Percentiles rank a stretch among this genome's conserved stretches.
Evolutionary conservation across 331 rosid species (phyloP).

Genomic region (Saraca asoca): DNA sequence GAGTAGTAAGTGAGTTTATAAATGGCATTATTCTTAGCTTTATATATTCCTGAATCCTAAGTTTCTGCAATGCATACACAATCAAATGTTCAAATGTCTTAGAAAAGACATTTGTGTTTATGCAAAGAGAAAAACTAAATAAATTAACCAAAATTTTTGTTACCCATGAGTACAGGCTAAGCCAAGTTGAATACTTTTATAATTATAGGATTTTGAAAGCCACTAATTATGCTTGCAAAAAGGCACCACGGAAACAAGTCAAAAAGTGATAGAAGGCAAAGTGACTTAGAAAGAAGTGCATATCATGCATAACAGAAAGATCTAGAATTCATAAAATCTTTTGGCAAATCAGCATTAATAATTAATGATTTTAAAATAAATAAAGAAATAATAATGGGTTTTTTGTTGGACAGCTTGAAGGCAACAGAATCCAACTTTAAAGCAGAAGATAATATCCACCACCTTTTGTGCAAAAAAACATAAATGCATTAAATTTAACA

Average conservation of each 20-base stretch:
- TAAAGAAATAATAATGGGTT: conserved; percentile 30
- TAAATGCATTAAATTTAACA: conserved; percentile 36
- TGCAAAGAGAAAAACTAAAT: too few species aligned
- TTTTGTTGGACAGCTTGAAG: conserved; percentile 41
- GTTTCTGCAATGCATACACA: too few species aligned
- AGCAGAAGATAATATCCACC: conserved; percentile 40
- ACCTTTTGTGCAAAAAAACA: conserved; percentile 33
- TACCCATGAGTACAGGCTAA: too few species aligned
- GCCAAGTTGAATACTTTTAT: too few species aligned
- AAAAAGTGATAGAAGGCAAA: conserved; percentile 17
- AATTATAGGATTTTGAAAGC: too few species aligned
- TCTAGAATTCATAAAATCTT: background rate
- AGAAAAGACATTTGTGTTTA: too few species aligned
- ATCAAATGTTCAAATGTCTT: too few species aligned
- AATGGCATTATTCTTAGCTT: too few species aligned
- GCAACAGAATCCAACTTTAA: conserved; percentile 46
- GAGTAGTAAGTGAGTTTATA: too few species aligned
- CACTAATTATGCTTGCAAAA: too few species aligned
- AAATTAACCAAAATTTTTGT: too few species aligned
- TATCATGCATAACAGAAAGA: background rate
- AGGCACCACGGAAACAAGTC: conserved; percentile 3
- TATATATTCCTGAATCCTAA: too few species aligned
- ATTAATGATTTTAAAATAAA: conserved; percentile 2
- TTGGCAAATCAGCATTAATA: background rate
- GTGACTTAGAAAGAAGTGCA: conserved; percentile 34